Base-by-base conservation (phyloP, 352 stramenopile genomes). In the Pythium pyrilobum region DNA sequence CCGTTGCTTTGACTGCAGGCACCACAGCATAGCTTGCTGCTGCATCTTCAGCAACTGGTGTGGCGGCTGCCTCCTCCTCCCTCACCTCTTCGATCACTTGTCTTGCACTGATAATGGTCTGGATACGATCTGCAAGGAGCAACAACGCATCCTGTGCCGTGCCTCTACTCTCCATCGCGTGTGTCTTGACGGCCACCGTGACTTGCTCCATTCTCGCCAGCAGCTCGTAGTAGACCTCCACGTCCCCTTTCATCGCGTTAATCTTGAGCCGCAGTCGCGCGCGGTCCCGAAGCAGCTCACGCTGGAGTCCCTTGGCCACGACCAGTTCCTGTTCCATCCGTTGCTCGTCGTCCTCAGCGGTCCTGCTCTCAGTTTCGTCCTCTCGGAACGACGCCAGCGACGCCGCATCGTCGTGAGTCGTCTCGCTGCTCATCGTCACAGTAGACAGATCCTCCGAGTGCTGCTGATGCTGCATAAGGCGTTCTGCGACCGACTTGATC, bases 161-260 rank as follows among this genome's bases (percentile, higher is more conserved):
- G 13, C 15, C 9, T 31, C 23, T 20, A 31, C 29, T 32, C 15
- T 1, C 28, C 16, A 18, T 16, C 45, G 25, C 34, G 18, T 29
- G 16, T 23, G 11, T 20, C 20, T 18, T 32, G 6, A 46, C 28
- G 4, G 29, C 59, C 27, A 58, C 45, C 7, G 49, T 52, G 7
- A 68, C 34, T 1, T 71, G 54, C 51, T 81, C 71, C 47, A 87
- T 81, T 39, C 34, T 62, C 2, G 52, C 63, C 24, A 87, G 52
- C 32, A 77, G 18, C 18, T 65, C 54, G 36, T 81, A 87, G 45
- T 78, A 80, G 49, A 69, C 74, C 44, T 80, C 69, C 20, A 87
- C 76, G 34, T 83, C 73, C 0, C 77, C 65, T 25, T 66, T 64
- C 34, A 87, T 28, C 28, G 33, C 54, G 29, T 69, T 43, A 21